A percentile compares a stretch with the other conserved stretches of the same genome.
These are phyloP conservation scores for Leishmania martiniquensis DNA, from an alignment of 208 protist genomes.

Conservation along the genomic window DNA sequence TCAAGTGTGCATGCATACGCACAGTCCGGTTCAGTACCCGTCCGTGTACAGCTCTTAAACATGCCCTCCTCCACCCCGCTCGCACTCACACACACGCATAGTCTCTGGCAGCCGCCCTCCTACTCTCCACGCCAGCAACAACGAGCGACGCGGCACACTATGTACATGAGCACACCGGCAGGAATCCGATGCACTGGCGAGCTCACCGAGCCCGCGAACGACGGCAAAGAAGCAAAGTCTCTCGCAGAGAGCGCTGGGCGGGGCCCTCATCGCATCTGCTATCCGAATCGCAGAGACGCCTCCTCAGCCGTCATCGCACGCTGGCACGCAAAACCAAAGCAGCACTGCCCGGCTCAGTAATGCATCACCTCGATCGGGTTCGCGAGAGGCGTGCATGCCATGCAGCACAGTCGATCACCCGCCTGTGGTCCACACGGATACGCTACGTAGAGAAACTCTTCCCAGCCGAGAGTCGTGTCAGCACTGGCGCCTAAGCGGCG, in stretches of 20 bases:
- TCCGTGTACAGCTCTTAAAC: not conserved
- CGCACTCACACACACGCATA: too few relatives aligned
- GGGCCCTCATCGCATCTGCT: too few relatives aligned
- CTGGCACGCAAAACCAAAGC: not conserved
- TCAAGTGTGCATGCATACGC: not conserved
- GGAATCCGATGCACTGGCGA: not conserved
- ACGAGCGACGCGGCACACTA: not conserved
- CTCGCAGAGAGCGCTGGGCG: not conserved
- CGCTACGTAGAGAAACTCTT: conserved; percentile 76
- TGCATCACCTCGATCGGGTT: conserved; percentile 28
- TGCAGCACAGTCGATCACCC: conserved; percentile 24
- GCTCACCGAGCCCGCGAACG: not conserved
- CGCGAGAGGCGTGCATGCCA: conserved; percentile 22
- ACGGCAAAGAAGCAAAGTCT: not conserved
- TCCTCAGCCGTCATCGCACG: not conserved
- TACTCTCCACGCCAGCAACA: not conserved
- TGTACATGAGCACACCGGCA: not conserved
- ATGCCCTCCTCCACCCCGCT: not conserved
- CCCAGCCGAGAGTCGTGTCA: conserved; percentile 70
- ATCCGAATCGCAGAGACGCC: not conserved
- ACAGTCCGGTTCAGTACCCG: not conserved
- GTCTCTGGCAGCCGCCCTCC: not conserved
- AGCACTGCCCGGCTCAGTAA: conserved; percentile 2
- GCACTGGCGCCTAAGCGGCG: conserved; percentile 44
- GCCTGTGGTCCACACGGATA: conserved; percentile 41